phyloP scores from a whole-genome alignment of 768 basidiomycete genomes.

The Leccinum uliginosum region DNA sequence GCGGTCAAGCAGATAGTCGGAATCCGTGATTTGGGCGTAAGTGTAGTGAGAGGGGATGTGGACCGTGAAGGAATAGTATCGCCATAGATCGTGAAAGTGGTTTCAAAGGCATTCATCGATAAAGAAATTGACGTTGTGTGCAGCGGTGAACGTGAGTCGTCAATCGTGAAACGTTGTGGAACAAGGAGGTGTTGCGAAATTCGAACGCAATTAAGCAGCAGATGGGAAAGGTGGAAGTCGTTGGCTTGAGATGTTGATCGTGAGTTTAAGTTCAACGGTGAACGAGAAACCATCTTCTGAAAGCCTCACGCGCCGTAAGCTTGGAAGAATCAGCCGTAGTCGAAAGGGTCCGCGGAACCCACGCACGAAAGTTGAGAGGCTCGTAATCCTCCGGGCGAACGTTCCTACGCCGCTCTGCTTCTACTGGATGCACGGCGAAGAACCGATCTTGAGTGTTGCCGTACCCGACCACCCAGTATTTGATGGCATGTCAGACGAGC shows the following conservation, averaged over 20 bases:
- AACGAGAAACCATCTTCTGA: no score
- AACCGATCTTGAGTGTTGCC: no score
- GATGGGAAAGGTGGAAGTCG: slow-evolving; percentile 19
- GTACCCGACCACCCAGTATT: no score
- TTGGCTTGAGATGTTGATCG: slow-evolving; percentile 19
- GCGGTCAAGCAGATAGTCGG: slow-evolving; percentile 70
- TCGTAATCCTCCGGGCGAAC: no score
- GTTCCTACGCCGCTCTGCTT: no score
- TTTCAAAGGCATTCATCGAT: slow-evolving; percentile 28
- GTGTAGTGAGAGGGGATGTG: slow-evolving; percentile 26
- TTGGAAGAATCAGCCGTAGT: no score
- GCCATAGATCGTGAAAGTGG: slow-evolving; percentile 28
- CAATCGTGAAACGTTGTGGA: slow-evolving; percentile 23
- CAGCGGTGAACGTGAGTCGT: slow-evolving; percentile 8
- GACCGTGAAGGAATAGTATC: slow-evolving; percentile 24
- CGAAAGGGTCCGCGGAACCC: no score
- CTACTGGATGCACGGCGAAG: no score
- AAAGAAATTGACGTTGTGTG: no score
- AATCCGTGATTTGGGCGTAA: slow-evolving; percentile 29
- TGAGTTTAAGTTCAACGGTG: slow-evolving; percentile 10
- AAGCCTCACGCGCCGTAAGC: no score
- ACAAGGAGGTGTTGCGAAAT: slow-evolving; percentile 14
- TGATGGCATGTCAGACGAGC: no score
- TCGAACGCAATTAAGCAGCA: slow-evolving; percentile 12
- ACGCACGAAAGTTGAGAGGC: no score